phyloP scores from a whole-genome alignment of 345 rosid species.

The Raphanus raphanistrum region DNA sequence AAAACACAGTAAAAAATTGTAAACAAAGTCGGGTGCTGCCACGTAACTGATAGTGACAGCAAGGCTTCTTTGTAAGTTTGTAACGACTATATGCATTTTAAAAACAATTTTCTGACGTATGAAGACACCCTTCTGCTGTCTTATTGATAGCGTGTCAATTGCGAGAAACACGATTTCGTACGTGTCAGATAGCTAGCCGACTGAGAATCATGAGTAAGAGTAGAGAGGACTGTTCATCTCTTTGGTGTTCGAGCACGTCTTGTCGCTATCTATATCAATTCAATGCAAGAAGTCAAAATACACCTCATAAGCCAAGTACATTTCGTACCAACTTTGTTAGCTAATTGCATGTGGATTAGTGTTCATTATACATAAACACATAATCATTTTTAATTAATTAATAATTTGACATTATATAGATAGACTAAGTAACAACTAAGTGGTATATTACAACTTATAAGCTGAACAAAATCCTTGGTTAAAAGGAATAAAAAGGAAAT shows the following conservation, averaged over 20 bases:
- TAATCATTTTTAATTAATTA: too few relatives aligned
- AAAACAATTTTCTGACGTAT: slow-evolving; percentile 9
- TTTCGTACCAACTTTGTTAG: too few relatives aligned
- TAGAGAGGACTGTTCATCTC: background rate
- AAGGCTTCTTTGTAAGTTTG: background rate
- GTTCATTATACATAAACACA: too few relatives aligned
- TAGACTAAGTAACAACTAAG: too few relatives aligned
- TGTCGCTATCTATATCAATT: too few relatives aligned
- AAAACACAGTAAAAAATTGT: background rate
- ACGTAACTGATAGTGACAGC: slow-evolving; percentile 9
- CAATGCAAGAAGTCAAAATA: too few relatives aligned
- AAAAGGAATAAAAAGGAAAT: background rate
- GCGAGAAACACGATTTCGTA: background rate
- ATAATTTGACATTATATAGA: too few relatives aligned
- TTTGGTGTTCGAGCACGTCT: too few relatives aligned
- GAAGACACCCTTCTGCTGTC: background rate
- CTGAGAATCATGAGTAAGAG: background rate
- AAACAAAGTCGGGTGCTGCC: background rate
- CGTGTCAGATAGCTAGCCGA: slow-evolving; percentile 23
- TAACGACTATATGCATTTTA: background rate
- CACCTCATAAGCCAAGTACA: too few relatives aligned
- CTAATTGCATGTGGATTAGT: too few relatives aligned
- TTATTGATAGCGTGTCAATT: background rate
- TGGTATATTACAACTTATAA: too few relatives aligned
- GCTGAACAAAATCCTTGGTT: background rate